These are phyloP conservation scores for Monocercomonoides exilis DNA, from an alignment of 78 protist genomes.

Conservation along the genomic window DNA sequence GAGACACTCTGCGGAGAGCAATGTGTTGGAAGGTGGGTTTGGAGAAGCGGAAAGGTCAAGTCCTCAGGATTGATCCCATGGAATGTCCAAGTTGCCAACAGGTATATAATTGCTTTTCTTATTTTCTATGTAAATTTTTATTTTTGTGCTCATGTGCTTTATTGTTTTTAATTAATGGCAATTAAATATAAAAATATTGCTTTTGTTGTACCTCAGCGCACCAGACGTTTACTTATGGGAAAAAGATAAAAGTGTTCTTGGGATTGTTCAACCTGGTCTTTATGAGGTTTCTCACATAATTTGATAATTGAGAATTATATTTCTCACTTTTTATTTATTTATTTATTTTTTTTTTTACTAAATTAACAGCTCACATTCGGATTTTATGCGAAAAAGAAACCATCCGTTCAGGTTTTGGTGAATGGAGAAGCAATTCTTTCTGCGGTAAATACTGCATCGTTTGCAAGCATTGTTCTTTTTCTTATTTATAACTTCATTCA, in stretches of 20 bases:
- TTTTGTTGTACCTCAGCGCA: too few relatives aligned
- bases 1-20: conserved; percentile 11
- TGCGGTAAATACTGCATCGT: conserved; percentile 24
- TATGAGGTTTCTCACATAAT: background rate
- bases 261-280: background rate
- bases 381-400: conserved; percentile 28
- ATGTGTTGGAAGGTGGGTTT: conserved; percentile 33
- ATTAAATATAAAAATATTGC: too few relatives aligned
- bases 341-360: background rate
- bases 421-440: conserved; percentile 48
- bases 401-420: conserved; percentile 39
- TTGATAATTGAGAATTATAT: too few relatives aligned
- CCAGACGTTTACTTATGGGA: conserved; percentile 34
- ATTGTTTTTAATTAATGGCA: too few relatives aligned
- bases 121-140: too few relatives aligned
- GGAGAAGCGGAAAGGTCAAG: conserved; percentile 19
- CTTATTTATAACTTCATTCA: too few relatives aligned
- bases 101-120: too few relatives aligned
- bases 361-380: conserved; percentile 34
- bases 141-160: too few relatives aligned
- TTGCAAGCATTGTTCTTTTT: too few relatives aligned
- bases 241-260: background rate
- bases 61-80: conserved; percentile 3
- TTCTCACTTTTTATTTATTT: too few relatives aligned
- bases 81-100: conserved; percentile 31